phyloP scores from a whole-genome alignment of 257 asterid species.

The Solanum lycopersicoides region DNA sequence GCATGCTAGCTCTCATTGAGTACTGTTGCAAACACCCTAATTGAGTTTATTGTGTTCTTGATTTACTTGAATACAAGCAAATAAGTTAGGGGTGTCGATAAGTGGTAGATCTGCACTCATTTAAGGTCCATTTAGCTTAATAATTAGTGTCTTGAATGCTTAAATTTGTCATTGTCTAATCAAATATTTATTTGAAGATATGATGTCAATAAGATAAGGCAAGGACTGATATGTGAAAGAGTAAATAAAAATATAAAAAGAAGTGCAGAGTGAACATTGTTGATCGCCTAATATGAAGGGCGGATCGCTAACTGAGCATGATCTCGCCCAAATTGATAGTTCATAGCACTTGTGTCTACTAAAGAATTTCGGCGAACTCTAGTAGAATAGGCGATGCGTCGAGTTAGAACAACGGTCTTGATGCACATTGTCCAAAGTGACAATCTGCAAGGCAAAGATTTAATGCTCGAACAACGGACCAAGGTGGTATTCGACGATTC shows the following conservation, averaged over 20 bases:
- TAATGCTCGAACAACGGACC: neutral
- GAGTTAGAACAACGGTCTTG: neutral
- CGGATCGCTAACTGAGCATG: neutral
- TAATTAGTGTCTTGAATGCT: neutral
- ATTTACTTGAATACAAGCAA: neutral
- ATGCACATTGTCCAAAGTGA: neutral
- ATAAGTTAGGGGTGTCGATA: neutral
- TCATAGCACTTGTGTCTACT: neutral
- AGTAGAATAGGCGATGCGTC: too few species aligned
- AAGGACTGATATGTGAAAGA: neutral
- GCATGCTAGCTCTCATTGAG: neutral
- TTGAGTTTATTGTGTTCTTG: neutral
- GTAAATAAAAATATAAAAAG: too few species aligned
- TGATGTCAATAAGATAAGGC: neutral
- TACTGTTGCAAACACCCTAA: neutral
- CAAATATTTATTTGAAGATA: neutral
- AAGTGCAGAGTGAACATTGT: neutral
- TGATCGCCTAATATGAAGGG: neutral
- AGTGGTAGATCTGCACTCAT: neutral
- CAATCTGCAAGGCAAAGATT: neutral
- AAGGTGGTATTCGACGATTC: neutral
- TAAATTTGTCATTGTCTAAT: too few species aligned
- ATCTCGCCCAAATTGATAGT: neutral
- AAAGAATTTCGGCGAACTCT: neutral
- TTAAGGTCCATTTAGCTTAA: too few species aligned